Percentiles rank a stretch among this genome's conserved stretches.
Conservation (phyloP, 2,329 filamentous ascomycete species). For the Periconia digitata region DNA sequence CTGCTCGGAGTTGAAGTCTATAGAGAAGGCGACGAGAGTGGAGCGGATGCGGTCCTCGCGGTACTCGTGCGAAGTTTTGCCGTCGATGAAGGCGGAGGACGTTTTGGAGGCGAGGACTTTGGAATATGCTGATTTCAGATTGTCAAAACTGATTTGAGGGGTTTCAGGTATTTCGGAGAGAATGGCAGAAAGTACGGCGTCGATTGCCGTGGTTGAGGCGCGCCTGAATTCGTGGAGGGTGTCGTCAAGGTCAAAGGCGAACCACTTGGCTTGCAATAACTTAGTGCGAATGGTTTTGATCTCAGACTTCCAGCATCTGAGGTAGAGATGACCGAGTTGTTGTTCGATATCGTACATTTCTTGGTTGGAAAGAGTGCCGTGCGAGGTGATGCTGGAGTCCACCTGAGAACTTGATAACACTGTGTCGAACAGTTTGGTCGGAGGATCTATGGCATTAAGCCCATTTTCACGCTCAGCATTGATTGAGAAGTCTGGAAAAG, state of each 20-base stretch:
- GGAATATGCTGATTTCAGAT: constrained; percentile 32
- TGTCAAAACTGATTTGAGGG: not conserved
- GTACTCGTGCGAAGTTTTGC: constrained; percentile 49
- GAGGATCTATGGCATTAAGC: not conserved
- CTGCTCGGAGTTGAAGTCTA: constrained; percentile 13
- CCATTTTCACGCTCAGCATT: not conserved
- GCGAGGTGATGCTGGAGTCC: not conserved
- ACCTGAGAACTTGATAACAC: not conserved
- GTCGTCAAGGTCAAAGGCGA: constrained; percentile 54
- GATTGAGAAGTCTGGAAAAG: not conserved
- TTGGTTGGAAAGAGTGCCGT: not conserved
- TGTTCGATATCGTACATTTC: not conserved
- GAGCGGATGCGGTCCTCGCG: constrained; percentile 44
- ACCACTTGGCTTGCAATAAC: constrained; percentile 32
- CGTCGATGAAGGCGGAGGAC: constrained; percentile 47
- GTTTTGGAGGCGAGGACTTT: constrained; percentile 41
- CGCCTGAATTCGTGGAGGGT: constrained; percentile 52
- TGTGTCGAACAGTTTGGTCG: not conserved
- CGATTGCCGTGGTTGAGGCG: constrained; percentile 43
- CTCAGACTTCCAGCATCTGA: not conserved
- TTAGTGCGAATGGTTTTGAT: not conserved
- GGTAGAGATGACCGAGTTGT: not conserved
- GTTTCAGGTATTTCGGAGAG: not conserved
- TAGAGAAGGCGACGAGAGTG: constrained; percentile 32
- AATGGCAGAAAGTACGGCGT: constrained; percentile 36